A percentile compares a stretch with the other conserved stretches of the same genome.
Evolutionary conservation across 2,329 filamentous ascomycete species (phyloP).

Genomic region (Cladosporium colombiae): DNA sequence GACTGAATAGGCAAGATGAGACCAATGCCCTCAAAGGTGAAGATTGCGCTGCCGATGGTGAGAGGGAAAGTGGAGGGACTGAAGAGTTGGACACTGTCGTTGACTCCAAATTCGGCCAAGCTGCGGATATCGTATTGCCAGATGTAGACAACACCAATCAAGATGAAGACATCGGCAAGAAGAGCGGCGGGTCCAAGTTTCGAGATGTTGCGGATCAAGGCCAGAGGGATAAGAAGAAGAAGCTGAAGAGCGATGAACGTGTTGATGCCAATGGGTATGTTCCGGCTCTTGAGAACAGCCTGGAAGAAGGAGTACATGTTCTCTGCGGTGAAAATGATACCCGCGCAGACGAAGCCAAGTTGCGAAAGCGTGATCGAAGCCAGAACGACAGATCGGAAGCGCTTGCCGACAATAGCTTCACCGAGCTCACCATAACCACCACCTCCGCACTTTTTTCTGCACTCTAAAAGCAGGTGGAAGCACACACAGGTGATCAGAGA

Average conservation of each 20-base stretch:
- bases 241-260: conserved; percentile 68
- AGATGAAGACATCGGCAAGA: conserved; percentile 70
- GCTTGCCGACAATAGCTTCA: conserved; percentile 62
- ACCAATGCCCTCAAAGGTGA: conserved; percentile 77
- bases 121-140: conserved; percentile 68
- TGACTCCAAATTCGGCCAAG: conserved; percentile 58
- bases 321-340: conserved; percentile 75
- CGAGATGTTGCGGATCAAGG: conserved; percentile 72
- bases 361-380: conserved; percentile 72
- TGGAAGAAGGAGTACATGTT: conserved; percentile 68
- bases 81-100: conserved; percentile 65
- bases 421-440: conserved; percentile 75
- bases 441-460: conserved; percentile 63
- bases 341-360: conserved; percentile 75
- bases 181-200: conserved; percentile 70
- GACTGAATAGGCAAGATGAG: conserved; percentile 76
- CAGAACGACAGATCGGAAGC: conserved; percentile 66
- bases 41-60: conserved; percentile 72
- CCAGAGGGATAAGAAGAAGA: conserved; percentile 64
- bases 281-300: conserved; percentile 55
- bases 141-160: conserved; percentile 70
- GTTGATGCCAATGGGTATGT: conserved; percentile 54
- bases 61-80: conserved; percentile 69
- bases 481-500: conserved; percentile 68
- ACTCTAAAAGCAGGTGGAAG: conserved; percentile 71